phyloP scores from a whole-genome alignment of 2,329 filamentous ascomycete species.

The Penicillium sp. region DNA sequence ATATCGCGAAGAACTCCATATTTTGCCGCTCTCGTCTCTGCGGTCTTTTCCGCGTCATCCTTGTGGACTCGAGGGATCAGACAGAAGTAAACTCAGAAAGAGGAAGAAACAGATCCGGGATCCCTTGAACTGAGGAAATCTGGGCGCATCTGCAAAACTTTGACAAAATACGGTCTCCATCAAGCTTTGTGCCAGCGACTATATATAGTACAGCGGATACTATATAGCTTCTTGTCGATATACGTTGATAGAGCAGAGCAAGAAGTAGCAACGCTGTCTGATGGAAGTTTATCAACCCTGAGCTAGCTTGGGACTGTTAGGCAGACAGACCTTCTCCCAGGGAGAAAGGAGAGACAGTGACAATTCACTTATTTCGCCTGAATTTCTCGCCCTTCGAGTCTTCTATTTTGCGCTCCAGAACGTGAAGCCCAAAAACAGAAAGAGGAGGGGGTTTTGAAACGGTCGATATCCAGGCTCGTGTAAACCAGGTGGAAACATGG shows the following conservation, averaged over 20 bases:
- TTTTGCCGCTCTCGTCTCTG: not conserved
- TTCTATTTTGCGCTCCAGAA: constrained; percentile 21
- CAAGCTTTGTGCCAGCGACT: constrained; percentile 39
- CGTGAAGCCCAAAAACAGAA: not conserved
- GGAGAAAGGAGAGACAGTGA: constrained; percentile 32
- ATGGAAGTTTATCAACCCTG: constrained; percentile 42
- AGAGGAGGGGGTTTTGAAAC: not conserved
- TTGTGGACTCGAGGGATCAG: not conserved
- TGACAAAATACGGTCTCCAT: constrained; percentile 28
- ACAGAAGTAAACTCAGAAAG: not conserved
- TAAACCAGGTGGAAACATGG: constrained; percentile 19
- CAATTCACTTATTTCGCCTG: constrained; percentile 42
- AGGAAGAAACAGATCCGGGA: constrained; percentile 4
- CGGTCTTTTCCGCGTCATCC: not conserved
- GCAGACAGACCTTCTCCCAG: constrained; percentile 52
- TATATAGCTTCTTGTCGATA: constrained; percentile 69
- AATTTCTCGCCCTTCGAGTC: constrained; percentile 29
- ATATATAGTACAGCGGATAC: constrained; percentile 50
- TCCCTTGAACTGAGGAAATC: constrained; percentile 2
- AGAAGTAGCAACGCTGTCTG: constrained; percentile 47
- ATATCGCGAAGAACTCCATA: not conserved
- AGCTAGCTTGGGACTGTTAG: constrained; percentile 75
- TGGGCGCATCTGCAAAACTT: constrained; percentile 20
- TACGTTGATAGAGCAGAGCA: constrained; percentile 67
- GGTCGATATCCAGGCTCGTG: constrained; percentile 15